phyloP scores from a whole-genome alignment of 495 filamentous ascomycete species.

The Saxophila tyrrhenica region DNA sequence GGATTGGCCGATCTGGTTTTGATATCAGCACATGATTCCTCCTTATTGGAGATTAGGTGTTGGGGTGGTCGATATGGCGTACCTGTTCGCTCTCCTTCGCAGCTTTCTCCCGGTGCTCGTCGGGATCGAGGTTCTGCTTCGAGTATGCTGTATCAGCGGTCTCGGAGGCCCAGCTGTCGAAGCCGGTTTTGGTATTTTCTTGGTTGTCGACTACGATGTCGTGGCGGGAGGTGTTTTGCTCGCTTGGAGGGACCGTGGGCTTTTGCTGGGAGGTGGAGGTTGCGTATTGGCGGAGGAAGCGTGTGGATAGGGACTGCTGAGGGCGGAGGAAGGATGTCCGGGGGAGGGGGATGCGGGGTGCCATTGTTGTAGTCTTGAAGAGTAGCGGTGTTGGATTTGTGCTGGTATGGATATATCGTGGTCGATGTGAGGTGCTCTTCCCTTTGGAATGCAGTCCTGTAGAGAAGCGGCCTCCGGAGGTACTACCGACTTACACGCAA shows the following conservation, averaged over 20 bases:
- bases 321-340: neutral
- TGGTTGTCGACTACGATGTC: neutral
- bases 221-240: neutral
- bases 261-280: neutral
- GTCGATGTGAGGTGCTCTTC: too few species aligned
- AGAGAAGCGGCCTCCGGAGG: too few species aligned
- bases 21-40: neutral
- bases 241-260: neutral
- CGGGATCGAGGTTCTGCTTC: neutral
- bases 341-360: neutral
- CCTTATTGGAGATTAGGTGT: neutral
- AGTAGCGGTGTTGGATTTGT: too few species aligned
- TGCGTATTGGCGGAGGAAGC: neutral
- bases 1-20: neutral
- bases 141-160: neutral
- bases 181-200: neutral
- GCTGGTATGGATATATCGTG: too few species aligned
- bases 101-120: neutral
- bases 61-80: neutral
- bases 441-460: too few species aligned
- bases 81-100: neutral
- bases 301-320: neutral
- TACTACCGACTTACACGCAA: too few species aligned
- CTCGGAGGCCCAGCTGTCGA: neutral
- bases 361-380: neutral